phyloP scores from a whole-genome alignment of 2,329 filamentous ascomycete genomes.

The Thielaviopsis ethacetica region DNA sequence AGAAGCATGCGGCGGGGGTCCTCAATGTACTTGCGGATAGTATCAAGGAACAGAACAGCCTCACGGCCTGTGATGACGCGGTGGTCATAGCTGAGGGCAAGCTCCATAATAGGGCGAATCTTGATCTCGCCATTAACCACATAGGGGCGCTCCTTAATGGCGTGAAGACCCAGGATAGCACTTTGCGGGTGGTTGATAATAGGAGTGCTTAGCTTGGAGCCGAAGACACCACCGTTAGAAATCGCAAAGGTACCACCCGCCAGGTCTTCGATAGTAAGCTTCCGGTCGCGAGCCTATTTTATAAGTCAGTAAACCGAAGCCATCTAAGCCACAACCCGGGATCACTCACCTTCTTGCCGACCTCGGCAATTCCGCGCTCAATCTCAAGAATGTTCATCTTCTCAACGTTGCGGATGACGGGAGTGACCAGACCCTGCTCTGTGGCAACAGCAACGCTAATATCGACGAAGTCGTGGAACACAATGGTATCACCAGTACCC shows the following conservation, averaged over 20 bases:
- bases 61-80: slow-evolving; percentile 87
- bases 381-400: slow-evolving; percentile 74
- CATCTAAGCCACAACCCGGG: too few relatives aligned
- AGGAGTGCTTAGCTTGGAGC: slow-evolving; percentile 90
- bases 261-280: slow-evolving; percentile 98
- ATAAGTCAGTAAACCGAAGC: slow-evolving; percentile 10
- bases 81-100: slow-evolving; percentile 95
- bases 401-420: slow-evolving; percentile 88
- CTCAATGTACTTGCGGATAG: slow-evolving; percentile 96
- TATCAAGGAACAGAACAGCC: slow-evolving; percentile 89
- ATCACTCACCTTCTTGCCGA: slow-evolving; percentile 72
- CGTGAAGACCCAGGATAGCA: slow-evolving; percentile 80
- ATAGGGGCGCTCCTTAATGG: slow-evolving; percentile 87
- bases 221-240: slow-evolving; percentile 93
- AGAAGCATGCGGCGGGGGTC: slow-evolving; percentile 86
- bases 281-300: slow-evolving; percentile 70
- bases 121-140: slow-evolving; percentile 88
- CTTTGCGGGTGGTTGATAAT: slow-evolving; percentile 97
- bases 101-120: slow-evolving; percentile 98
- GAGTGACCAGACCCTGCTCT: slow-evolving; percentile 92
- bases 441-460: slow-evolving; percentile 95
- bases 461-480: slow-evolving; percentile 96
- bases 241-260: slow-evolving; percentile 96
- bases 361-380: slow-evolving; percentile 77
- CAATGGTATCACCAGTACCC: slow-evolving; percentile 89